A percentile compares a stretch with the other conserved stretches of the same genome.
Conservation (phyloP, 1,139 yeast genomes). For the Starmera stellimalicola region DNA sequence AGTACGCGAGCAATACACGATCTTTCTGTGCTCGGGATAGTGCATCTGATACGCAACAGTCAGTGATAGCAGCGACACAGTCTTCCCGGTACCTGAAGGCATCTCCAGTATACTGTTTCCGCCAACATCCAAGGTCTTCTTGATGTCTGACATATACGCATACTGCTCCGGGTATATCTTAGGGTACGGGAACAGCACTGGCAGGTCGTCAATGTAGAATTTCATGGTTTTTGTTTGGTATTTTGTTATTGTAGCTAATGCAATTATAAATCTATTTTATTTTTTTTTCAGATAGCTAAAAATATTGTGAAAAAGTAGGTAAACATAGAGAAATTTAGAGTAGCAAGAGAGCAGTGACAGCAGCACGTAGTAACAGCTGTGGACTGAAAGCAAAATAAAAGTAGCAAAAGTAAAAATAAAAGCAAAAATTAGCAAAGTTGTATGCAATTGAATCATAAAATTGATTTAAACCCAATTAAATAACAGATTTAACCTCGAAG, state of each 20-base stretch:
- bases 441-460: not conserved
- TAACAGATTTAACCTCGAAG: conserved; percentile 88
- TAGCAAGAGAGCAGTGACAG: too few relatives aligned
- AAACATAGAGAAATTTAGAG: too few relatives aligned
- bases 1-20: conserved; percentile 96
- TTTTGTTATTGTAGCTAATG: not conserved
- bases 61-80: conserved; percentile 80
- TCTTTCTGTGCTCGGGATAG: conserved; percentile 89
- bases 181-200: conserved; percentile 95
- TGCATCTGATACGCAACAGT: conserved; percentile 94
- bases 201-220: conserved; percentile 88
- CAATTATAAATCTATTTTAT: not conserved
- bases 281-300: too few relatives aligned
- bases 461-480: conserved; percentile 25
- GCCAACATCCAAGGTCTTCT: conserved; percentile 88
- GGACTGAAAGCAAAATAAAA: too few relatives aligned
- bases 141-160: conserved; percentile 94
- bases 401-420: too few relatives aligned
- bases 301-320: too few relatives aligned
- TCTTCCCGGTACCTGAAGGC: conserved; percentile 99
- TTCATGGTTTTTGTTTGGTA: conserved; percentile 9
- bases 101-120: conserved; percentile 96
- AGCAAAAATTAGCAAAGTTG: too few relatives aligned
- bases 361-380: too few relatives aligned
- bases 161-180: conserved; percentile 96